phyloP scores from a whole-genome alignment of 257 asterid genomes.

The Echites panduratus region DNA sequence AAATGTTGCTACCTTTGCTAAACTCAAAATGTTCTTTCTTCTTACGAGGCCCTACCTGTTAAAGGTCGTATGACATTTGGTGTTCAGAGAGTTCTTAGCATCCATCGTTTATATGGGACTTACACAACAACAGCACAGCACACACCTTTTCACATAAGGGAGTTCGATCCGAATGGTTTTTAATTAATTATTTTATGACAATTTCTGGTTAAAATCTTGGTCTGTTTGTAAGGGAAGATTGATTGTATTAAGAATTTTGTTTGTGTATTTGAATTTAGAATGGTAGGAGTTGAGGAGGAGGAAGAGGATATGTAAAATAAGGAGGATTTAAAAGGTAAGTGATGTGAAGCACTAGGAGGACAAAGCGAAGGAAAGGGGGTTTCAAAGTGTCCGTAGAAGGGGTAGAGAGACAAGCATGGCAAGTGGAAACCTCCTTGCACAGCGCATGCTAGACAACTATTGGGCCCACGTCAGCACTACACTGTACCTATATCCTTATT shows the following conservation, averaged over 20 bases:
- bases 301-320: not conserved
- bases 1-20: not conserved
- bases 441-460: constrained; percentile 42
- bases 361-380: not conserved
- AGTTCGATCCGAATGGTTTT: not conserved
- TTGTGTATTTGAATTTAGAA: not conserved
- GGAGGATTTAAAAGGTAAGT: not conserved
- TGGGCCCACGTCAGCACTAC: constrained; percentile 28
- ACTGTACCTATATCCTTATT: not conserved
- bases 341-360: constrained; percentile 22
- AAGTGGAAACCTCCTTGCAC: constrained; percentile 20
- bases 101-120: not conserved
- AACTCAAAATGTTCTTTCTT: not conserved
- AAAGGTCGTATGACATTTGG: not conserved
- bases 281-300: not conserved
- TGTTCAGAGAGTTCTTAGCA: not conserved
- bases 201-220: not conserved
- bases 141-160: not conserved
- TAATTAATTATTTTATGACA: not conserved
- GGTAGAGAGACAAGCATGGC: constrained; percentile 36
- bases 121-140: not conserved
- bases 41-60: not conserved
- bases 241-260: not conserved
- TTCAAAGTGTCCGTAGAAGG: constrained; percentile 9
- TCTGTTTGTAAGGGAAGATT: too few species aligned